Base-by-base conservation (phyloP, 257 asterid genomes). In the Galeopsis tetrahit region DNA sequence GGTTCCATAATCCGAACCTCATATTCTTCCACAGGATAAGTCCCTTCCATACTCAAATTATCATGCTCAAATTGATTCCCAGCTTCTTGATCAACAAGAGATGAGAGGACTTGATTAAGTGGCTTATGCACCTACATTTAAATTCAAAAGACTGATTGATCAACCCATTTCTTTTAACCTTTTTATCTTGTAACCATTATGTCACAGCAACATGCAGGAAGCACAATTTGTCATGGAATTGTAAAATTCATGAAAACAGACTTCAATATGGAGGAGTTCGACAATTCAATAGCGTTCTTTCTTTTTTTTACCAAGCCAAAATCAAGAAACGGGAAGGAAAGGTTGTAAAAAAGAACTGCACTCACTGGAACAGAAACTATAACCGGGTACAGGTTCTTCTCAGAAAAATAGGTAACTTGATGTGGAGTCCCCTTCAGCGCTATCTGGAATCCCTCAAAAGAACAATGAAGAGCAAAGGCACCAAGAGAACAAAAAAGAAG, bases 1-100 rank as follows among this genome's bases (percentile, higher is more conserved):
- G 96, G 97, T 79, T 91, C 99, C 97, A 94, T 80, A 71, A 94
- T 85, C 17, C 98, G 95, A 67, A 94, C 84, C 87, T 91, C 99
- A 81, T 82, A 94, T 78, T 94, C 97, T 84, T 94, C 99, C 70
- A 94, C 82, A 28, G 91, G 92, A 82, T 94, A 94, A 43, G 87
- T 91, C 71, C 97, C 99, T 52, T 91, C 97, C 10, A 70, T 72
- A 83, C 67, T 84, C 81, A 83, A 66, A 71, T 79, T 82, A 63
- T 91, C 99, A 58, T 72, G 95, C 83, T 94, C 97, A 72, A 82
- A 80, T 71, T 86, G 98, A 82, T 84, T 87, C 43, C 95, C 96
- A 82, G 52, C 97, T 84, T 94, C 99, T 83, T 94, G 99, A 87
- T 94, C 99, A 73, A 89, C 78, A 61, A 94, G 91, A 70, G 97